Evolutionary conservation across 805 yeast genomes (phyloP), one percentile per base, ranked within the genome.

Genomic region (Crinitomyces ghanaensis): DNA sequence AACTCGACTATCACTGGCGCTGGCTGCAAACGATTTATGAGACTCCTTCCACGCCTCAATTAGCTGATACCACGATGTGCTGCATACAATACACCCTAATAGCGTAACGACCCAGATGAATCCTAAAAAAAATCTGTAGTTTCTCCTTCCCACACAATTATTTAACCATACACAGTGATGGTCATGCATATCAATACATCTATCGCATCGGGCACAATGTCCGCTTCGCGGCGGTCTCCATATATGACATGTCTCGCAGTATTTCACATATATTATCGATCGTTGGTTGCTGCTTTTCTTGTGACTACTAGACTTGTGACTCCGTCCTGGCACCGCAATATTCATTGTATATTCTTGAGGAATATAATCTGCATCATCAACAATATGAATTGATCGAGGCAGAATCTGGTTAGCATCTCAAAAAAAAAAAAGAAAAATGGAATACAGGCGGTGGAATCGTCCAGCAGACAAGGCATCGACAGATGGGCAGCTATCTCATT

Each of bases 181-280:
- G 45, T 83, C 95, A 45, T 72, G 77, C 30, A 68, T 45, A 7
- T 69, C 52, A 13, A 80, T 60, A 48, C 94, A 83, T 5, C 62
- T 61, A 40, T 71, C 72, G 55, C 94, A 82, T 2, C 62, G 61
- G 2, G 75, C 63, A 48, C 94, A 82, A 53, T 82, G 94, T 35
- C 77, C 70, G 1, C 85, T 57, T 34, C 93, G 56, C 1, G 85
- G 82, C 6, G 84, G 77, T 42, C 88, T 56, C 88, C 93, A 81
- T 27, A 74, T 64, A 19, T 68, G 57, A 48, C 94, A 82, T 1
- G 77, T 64, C 1, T 67, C 30, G 45, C 86, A 77, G 50, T 76
- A 77, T 44, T 70, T 70, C 16, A 72, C 59, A 3, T 56, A 46
- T 1, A 72, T 71, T 1, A 66, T 61, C 14, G 47, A 36, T 2